Percentiles rank a stretch among this genome's conserved stretches.
Conservation (phyloP, 306 rosid genomes). For the Begonia loranthoides region DNA sequence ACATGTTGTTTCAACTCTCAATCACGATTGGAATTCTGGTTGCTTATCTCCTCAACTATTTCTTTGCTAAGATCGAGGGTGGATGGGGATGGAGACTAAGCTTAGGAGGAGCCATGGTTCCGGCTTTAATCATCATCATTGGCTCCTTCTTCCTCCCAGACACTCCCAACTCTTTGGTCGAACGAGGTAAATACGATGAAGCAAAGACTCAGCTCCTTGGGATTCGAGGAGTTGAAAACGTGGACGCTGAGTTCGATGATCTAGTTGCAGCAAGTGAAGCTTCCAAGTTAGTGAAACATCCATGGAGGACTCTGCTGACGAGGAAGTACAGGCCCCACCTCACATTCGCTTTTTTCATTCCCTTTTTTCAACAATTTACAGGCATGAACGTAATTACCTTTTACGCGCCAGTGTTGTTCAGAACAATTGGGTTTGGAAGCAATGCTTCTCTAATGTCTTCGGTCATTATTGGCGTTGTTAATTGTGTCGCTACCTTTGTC, state of each 20-base stretch:
- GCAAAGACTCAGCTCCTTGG: constrained; percentile 32
- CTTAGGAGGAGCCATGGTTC: constrained; percentile 63
- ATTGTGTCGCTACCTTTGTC: constrained; percentile 26
- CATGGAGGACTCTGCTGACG: constrained; percentile 34
- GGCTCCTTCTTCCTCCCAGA: constrained; percentile 54
- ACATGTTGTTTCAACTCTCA: constrained; percentile 66
- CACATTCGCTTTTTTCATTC: constrained; percentile 41
- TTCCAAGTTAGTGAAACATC: constrained; percentile 28
- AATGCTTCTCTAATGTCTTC: constrained; percentile 56
- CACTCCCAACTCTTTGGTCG: constrained; percentile 63
- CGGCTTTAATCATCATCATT: constrained; percentile 41
- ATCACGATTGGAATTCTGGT: constrained; percentile 59
- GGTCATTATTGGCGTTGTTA: constrained; percentile 39
- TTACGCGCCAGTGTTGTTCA: constrained; percentile 72
- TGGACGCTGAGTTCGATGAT: constrained; percentile 51
- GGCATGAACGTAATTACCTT: constrained; percentile 69
- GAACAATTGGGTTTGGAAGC: constrained; percentile 59
- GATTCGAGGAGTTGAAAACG: constrained; percentile 30
- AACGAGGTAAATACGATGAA: constrained; percentile 25
- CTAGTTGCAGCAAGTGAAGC: constrained; percentile 45
- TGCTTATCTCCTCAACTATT: constrained; percentile 53
- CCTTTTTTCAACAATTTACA: constrained; percentile 74
- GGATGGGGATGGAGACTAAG: constrained; percentile 77
- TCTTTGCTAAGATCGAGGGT: constrained; percentile 27
- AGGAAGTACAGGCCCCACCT: constrained; percentile 70